These are phyloP conservation scores for Gnaphalium uliginosum DNA, from an alignment of 129 eudicot species.

Conservation along the genomic window DNA sequence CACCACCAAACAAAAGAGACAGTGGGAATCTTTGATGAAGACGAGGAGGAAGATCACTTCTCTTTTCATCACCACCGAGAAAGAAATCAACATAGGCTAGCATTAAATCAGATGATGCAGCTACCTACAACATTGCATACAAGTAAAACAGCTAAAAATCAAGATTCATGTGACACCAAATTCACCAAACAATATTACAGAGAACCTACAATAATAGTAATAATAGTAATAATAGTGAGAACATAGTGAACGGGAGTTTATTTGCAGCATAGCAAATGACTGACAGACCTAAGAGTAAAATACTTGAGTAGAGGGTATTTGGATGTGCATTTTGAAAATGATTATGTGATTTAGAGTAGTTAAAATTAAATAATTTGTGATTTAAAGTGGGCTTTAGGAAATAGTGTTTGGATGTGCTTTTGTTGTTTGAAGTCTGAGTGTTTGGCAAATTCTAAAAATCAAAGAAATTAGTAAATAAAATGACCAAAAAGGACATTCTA, in stretches of 20 bases:
- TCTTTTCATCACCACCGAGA: conserved; percentile 95
- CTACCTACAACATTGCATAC: conserved; percentile 53
- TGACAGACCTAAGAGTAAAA: neutral
- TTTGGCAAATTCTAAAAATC: neutral
- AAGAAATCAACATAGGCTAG: conserved; percentile 87
- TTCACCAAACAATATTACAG: conserved; percentile 3
- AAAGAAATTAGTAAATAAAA: neutral
- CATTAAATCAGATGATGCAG: conserved; percentile 93
- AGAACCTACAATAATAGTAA: neutral
- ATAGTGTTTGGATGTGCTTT: neutral
- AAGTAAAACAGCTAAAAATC: neutral
- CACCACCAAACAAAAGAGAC: conserved; percentile 84
- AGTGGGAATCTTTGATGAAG: conserved; percentile 84
- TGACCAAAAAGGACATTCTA: neutral
- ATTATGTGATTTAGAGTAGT: neutral
- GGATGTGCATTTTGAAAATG: neutral
- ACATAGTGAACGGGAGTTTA: neutral
- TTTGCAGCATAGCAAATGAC: neutral
- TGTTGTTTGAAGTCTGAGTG: neutral
- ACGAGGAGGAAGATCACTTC: conserved; percentile 83
- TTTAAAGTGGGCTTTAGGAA: neutral
- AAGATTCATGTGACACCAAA: neutral
- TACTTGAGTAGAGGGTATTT: neutral
- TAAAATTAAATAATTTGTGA: neutral
- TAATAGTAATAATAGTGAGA: neutral